phyloP scores from a whole-genome alignment of 1,284 basidiomycete species.

The Pterulicium gracile region DNA sequence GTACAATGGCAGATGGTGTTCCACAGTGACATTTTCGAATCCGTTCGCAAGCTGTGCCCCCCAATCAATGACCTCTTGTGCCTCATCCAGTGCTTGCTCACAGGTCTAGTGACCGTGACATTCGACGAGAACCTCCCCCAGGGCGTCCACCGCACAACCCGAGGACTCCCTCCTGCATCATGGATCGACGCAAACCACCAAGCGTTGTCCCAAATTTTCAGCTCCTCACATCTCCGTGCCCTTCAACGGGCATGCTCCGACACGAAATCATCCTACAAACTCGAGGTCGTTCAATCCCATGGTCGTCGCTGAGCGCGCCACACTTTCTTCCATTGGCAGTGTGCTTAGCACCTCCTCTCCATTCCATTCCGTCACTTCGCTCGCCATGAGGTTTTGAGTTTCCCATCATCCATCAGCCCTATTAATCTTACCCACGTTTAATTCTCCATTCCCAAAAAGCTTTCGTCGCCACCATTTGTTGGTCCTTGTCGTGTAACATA shows the following conservation, averaged over 20 bases:
- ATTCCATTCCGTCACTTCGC: conserved; percentile 15
- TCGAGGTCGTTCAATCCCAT: conserved; percentile 40
- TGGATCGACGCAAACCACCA: conserved; percentile 64
- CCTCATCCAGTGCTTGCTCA: conserved; percentile 70
- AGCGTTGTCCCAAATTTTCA: conserved; percentile 59
- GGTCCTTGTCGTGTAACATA: conserved; percentile 3
- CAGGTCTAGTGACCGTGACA: conserved; percentile 65
- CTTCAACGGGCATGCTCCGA: conserved; percentile 63
- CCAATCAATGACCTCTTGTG: conserved; percentile 69
- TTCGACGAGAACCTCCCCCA: conserved; percentile 61
- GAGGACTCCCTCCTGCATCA: conserved; percentile 61
- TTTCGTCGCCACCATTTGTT: background rate
- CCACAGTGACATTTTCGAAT: conserved; percentile 71
- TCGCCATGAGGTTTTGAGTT: conserved; percentile 15
- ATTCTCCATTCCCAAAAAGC: background rate
- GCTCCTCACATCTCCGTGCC: conserved; percentile 55
- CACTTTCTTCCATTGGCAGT: conserved; percentile 1
- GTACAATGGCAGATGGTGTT: conserved; percentile 85
- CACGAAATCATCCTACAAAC: conserved; percentile 58
- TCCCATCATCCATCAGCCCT: conserved; percentile 5
- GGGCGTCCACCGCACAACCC: conserved; percentile 59
- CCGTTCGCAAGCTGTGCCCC: conserved; percentile 63
- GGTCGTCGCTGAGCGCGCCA: conserved; percentile 18
- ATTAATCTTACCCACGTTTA: background rate
- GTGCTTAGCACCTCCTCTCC: conserved; percentile 9